Base-by-base conservation (phyloP, 169 alveolate genomes). In the Plasmodium adleri region DNA sequence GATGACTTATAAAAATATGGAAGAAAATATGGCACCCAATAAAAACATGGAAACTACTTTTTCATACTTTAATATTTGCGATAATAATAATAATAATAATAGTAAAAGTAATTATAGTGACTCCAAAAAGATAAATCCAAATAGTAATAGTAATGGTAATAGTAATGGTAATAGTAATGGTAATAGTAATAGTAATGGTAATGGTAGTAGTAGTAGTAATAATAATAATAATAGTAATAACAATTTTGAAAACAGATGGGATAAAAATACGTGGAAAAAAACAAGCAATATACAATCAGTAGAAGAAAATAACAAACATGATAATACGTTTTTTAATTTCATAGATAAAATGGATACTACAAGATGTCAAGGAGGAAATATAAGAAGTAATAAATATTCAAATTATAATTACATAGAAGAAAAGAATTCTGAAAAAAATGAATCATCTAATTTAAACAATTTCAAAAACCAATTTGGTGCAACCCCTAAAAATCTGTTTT, bases 291-390 rank as follows among this genome's bases (percentile, higher is more conserved):
- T 66, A 15, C 89, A 63, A 32, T 60, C 24, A n/a, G 6, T 50
- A 13, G 89, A 64, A 78, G 72, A 54, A 50, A 78, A 50, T 22
- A 52, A 5, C 12, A 78, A 58, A 78, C 15, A 59, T 64, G 15
- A 64, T 64, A 78, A 10, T 49, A 78, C 64, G 67, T 12, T 17
- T 68, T 66, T 50, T 78, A 50, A 49, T 63, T 60, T 64, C 22
- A 32, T 76, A 43, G 67, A 50, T 58, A 63, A 66, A 78, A 8
- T 24, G 54, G 89, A 52, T 12, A 63, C 59, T 20, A 59, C 24
- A 15, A 73, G 52, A n/a, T 28, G 9, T 2, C 58, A 62, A 7
- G n/a, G 47, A 39, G 47, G n/a, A 20, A 59, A 59, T 59, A 62
- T 15, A 24, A 73, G 39, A 56, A 43, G 60, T 12, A 43, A 47